Conservation (phyloP, 78 protist genomes). For the Dictyostelium brefeldianum region DNA sequence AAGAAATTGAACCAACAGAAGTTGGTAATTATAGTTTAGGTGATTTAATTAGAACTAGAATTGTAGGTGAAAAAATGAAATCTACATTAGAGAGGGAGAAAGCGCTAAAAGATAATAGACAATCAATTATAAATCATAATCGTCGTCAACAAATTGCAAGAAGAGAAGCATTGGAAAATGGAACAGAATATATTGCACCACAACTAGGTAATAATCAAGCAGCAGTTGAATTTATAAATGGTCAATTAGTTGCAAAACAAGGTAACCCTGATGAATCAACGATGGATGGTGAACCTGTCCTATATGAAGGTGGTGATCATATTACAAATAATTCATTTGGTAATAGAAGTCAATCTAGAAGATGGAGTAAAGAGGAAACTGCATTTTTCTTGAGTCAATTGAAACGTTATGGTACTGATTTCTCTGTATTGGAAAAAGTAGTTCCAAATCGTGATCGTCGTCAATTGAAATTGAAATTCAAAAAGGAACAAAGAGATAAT, state of each 20-base stretch:
- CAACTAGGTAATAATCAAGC: background rate
- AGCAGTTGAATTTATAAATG: slow-evolving; percentile 8
- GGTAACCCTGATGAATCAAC: too few relatives aligned
- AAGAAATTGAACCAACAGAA: slow-evolving; percentile 27
- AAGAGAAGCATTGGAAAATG: background rate
- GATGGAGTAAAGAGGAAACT: slow-evolving; percentile 49
- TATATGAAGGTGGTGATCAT: background rate
- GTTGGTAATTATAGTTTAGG: background rate
- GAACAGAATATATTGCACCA: background rate
- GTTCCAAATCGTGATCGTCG: slow-evolving; percentile 25
- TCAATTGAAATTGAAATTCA: slow-evolving; percentile 41
- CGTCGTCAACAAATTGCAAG: background rate
- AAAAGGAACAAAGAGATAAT: slow-evolving; percentile 44
- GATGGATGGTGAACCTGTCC: background rate
- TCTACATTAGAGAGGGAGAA: slow-evolving; percentile 36
- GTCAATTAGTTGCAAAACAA: background rate
- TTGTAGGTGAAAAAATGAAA: slow-evolving; percentile 34
- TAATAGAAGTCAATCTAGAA: background rate
- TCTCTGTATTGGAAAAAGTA: slow-evolving; percentile 31
- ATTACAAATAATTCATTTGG: background rate
- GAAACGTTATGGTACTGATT: slow-evolving; percentile 60
- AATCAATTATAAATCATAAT: slow-evolving; percentile 3
- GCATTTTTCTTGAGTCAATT: slow-evolving; percentile 2
- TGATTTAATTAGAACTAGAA: background rate
- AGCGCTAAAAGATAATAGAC: background rate